phyloP scores from a whole-genome alignment of 2,329 filamentous ascomycete genomes.

The Aspergillus uvarum region DNA sequence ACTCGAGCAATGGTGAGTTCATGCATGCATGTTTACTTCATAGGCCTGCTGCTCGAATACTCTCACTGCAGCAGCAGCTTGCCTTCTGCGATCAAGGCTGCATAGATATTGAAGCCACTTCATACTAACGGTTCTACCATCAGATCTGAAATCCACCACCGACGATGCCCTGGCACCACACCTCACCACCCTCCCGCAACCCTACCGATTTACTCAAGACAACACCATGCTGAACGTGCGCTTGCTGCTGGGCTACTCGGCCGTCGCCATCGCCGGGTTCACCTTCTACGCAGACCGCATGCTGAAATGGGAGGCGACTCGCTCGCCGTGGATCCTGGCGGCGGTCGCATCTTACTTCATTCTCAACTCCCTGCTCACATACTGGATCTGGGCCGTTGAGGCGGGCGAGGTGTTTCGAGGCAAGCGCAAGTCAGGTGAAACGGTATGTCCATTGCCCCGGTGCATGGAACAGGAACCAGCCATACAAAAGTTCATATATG shows the following conservation, averaged over 20 bases:
- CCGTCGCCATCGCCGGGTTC: conserved; percentile 74
- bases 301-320: conserved; percentile 83
- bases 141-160: conserved; percentile 94
- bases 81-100: too few relatives aligned
- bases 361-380: conserved; percentile 74
- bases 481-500: too few relatives aligned
- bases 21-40: not conserved
- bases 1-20: conserved; percentile 45
- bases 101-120: too few relatives aligned
- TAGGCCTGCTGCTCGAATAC: too few relatives aligned
- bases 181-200: conserved; percentile 73
- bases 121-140: conserved; percentile 2
- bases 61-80: not conserved
- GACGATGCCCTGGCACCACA: conserved; percentile 95
- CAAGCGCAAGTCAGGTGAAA: conserved; percentile 65
- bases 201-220: conserved; percentile 69
- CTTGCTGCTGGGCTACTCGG: conserved; percentile 76
- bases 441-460: conserved; percentile 39
- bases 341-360: conserved; percentile 78
- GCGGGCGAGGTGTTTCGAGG: conserved; percentile 80
- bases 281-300: conserved; percentile 93
- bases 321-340: conserved; percentile 68
- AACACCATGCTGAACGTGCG: conserved; percentile 80
- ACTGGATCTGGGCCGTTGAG: conserved; percentile 84
- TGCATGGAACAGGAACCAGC: too few relatives aligned